Evolutionary conservation across 345 rosid species (phyloP).

Genomic region (Citropsis articulata): DNA sequence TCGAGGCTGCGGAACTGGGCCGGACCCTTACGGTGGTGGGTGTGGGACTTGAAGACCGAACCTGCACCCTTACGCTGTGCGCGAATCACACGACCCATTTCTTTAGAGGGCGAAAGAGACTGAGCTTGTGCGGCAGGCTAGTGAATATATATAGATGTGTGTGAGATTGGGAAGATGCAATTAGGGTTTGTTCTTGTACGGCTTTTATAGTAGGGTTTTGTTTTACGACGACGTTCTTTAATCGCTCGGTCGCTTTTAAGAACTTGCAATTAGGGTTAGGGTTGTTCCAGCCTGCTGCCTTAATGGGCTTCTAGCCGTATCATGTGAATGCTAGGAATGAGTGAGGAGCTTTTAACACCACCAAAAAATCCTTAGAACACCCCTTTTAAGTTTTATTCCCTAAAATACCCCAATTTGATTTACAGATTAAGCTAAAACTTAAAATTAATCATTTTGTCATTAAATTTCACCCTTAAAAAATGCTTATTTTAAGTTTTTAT

Average conservation of each 20-base stretch:
- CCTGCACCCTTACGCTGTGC: conserved; percentile 62
- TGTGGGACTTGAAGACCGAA: conserved; percentile 53
- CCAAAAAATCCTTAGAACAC: too few relatives aligned
- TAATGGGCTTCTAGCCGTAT: too few relatives aligned
- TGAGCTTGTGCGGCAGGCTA: not conserved
- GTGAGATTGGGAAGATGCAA: not conserved
- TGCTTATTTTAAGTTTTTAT: too few relatives aligned
- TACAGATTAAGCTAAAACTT: too few relatives aligned
- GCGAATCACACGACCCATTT: conserved; percentile 49
- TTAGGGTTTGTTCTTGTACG: conserved; percentile 8
- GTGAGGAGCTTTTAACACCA: too few relatives aligned
- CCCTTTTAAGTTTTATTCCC: too few relatives aligned
- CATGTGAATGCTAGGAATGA: too few relatives aligned
- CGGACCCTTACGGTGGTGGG: conserved; percentile 56
- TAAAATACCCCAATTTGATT: too few relatives aligned
- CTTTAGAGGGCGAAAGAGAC: not conserved
- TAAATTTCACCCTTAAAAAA: too few relatives aligned
- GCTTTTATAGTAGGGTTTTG: not conserved
- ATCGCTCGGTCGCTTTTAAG: not conserved
- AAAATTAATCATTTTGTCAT: too few relatives aligned
- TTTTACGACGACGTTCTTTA: not conserved
- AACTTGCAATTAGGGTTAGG: not conserved
- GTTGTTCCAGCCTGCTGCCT: too few relatives aligned
- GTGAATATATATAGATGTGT: not conserved
- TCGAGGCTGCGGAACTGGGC: conserved; percentile 52